A percentile compares a stretch with the other conserved stretches of the same genome.
Conservation (phyloP, 176 grass and related monocot genomes). For the Phoenix dactylifera region DNA sequence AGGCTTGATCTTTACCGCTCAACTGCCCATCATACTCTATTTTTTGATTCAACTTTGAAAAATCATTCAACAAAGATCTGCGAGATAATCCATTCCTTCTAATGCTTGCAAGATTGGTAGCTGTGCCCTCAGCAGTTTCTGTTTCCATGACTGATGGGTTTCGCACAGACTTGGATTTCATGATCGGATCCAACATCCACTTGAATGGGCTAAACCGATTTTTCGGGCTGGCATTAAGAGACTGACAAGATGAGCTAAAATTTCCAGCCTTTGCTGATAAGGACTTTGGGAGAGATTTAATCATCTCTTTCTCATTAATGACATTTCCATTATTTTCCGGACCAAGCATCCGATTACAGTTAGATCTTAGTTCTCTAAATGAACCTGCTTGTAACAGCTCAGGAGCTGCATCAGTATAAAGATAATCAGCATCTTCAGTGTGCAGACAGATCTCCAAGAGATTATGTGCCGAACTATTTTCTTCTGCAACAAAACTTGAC, state of each 20-base stretch:
- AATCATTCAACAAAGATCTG: constrained; percentile 67
- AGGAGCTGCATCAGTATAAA: constrained; percentile 21
- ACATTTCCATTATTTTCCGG: constrained; percentile 14
- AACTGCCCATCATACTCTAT: constrained; percentile 15
- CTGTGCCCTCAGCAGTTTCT: constrained; percentile 21
- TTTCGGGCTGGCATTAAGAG: constrained; percentile 27
- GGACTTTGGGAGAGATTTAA: constrained; percentile 54
- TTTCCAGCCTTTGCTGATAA: constrained; percentile 51
- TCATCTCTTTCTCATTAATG: constrained; percentile 17
- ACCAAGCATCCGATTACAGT: constrained; percentile 7
- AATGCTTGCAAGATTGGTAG: constrained; percentile 4
- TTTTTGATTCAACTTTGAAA: constrained; percentile 35
- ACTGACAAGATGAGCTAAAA: constrained; percentile 25
- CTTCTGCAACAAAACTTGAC: constrained; percentile 49
- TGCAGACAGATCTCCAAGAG: constrained; percentile 40
- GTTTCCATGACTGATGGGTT: constrained; percentile 28
- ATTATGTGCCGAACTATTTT: constrained; percentile 17
- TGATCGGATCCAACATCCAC: constrained; percentile 71
- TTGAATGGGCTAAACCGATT: constrained; percentile 60
- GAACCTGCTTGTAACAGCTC: constrained; percentile 12
- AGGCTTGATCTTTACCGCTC: constrained; percentile 17
- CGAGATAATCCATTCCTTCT: constrained; percentile 23
- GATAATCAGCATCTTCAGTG: constrained; percentile 15
- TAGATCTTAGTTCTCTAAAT: constrained; percentile 20
- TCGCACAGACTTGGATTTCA: constrained; percentile 78